A percentile compares a stretch with the other conserved stretches of the same genome.
These are phyloP conservation scores for Aspergillus niger DNA, from an alignment of 2,329 filamentous ascomycete species.

Conservation along the genomic window DNA sequence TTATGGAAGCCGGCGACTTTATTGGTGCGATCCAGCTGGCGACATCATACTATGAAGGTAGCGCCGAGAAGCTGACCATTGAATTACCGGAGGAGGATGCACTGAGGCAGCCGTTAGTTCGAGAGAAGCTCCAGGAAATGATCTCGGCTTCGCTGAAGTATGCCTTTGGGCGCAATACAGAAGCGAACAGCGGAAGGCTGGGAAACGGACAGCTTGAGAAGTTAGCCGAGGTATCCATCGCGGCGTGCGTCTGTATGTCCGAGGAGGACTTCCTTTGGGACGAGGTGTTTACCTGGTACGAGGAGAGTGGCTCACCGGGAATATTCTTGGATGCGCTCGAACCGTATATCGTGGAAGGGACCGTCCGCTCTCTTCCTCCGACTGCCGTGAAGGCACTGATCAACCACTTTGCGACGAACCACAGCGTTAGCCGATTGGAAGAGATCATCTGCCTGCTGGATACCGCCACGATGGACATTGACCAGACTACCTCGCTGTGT, in stretches of 20 bases:
- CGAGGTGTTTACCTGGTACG: constrained; percentile 86
- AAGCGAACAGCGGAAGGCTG: constrained; percentile 52
- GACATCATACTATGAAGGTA: constrained; percentile 86
- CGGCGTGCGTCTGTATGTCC: constrained; percentile 74
- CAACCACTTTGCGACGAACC: constrained; percentile 73
- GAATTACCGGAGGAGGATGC: constrained; percentile 82
- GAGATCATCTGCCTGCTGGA: constrained; percentile 94
- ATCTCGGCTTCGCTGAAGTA: constrained; percentile 90
- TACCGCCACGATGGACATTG: constrained; percentile 86
- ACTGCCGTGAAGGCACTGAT: constrained; percentile 84
- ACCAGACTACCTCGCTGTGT: constrained; percentile 87
- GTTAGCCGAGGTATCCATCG: constrained; percentile 79
- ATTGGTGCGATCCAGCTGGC: constrained; percentile 87
- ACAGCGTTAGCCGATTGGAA: constrained; percentile 76
- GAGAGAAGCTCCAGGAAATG: constrained; percentile 87
- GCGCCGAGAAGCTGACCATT: constrained; percentile 91
- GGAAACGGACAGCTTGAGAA: constrained; percentile 68
- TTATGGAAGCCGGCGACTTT: constrained; percentile 97
- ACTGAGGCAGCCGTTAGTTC: constrained; percentile 77
- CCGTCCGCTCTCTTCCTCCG: constrained; percentile 75
- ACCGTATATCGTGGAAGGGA: constrained; percentile 78
- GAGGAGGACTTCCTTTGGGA: constrained; percentile 87
- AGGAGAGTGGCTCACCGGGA: constrained; percentile 70
- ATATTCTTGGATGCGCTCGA: constrained; percentile 88
- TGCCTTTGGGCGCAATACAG: constrained; percentile 69